A percentile compares a stretch with the other conserved stretches of the same genome.
These are phyloP conservation scores for Penicillium chermesinum DNA, from an alignment of 495 filamentous ascomycete genomes.

Conservation along the genomic window DNA sequence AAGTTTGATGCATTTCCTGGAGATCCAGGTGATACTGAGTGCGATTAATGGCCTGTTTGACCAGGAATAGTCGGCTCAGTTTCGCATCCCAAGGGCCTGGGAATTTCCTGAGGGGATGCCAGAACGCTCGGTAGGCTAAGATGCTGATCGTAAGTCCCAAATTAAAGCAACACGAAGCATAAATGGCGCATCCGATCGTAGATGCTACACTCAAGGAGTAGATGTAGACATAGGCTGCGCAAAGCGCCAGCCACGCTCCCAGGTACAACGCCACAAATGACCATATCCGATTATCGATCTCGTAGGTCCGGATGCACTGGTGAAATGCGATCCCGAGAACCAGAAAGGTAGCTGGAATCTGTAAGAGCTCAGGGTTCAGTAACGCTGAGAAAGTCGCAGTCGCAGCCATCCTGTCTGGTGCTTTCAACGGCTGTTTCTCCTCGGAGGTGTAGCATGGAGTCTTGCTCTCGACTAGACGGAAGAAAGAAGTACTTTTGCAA, in stretches of 20 bases:
- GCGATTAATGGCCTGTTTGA: slow-evolving; percentile 16
- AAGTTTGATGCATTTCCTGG: slow-evolving; percentile 18
- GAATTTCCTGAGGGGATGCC: slow-evolving; percentile 36
- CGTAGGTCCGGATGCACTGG: background rate
- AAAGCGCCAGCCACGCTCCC: background rate
- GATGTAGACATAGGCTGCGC: background rate
- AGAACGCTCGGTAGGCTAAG: slow-evolving; percentile 37
- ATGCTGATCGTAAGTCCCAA: slow-evolving; percentile 37
- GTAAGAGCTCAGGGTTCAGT: background rate
- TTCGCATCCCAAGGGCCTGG: slow-evolving; percentile 31
- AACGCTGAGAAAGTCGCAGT: background rate
- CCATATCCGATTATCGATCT: background rate
- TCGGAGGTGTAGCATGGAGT: no score
- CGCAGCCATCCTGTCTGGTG: background rate
- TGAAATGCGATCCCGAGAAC: background rate
- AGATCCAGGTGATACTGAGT: slow-evolving; percentile 11
- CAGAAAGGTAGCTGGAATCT: background rate
- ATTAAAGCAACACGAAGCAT: slow-evolving; percentile 3
- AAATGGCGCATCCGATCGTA: background rate
- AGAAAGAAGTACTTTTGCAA: no score
- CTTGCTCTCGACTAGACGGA: no score
- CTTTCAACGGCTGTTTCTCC: no score
- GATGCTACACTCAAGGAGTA: background rate
- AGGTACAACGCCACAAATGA: background rate
- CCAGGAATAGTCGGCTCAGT: slow-evolving; percentile 37